phyloP scores from a whole-genome alignment of 2,329 filamentous ascomycete genomes.

The Penicillium palitans region DNA sequence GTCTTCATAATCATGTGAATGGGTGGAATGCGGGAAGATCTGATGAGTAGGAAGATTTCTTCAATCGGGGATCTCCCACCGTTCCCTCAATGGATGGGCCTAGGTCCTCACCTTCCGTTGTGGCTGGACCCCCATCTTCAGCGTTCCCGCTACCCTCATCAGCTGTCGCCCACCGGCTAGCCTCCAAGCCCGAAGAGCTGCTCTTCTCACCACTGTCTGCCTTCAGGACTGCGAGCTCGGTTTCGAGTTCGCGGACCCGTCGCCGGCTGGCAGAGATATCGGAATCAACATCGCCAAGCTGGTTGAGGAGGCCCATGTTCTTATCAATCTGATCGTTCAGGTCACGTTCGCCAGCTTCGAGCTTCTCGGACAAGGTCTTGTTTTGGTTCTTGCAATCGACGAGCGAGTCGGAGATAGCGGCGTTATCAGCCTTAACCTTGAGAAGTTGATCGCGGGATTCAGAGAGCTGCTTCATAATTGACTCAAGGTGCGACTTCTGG shows the following conservation, averaged over 20 bases:
- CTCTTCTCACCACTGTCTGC: constrained; percentile 33
- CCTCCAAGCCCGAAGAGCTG: constrained; percentile 34
- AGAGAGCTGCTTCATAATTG: constrained; percentile 56
- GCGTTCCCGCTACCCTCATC: constrained; percentile 31
- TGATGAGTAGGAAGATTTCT: constrained; percentile 32
- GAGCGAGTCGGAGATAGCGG: constrained; percentile 33
- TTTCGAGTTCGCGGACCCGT: constrained; percentile 42
- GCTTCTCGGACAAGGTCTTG: constrained; percentile 35
- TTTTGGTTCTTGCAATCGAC: constrained; percentile 33
- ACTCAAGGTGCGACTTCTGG: constrained; percentile 65
- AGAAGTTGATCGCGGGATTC: constrained; percentile 37
- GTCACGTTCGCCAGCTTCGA: constrained; percentile 37
- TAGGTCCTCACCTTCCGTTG: constrained; percentile 49
- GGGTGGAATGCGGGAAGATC: constrained; percentile 34
- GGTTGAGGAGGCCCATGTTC: constrained; percentile 43
- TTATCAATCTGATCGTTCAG: constrained; percentile 44
- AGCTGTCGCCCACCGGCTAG: constrained; percentile 45
- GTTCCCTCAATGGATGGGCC: constrained; percentile 51
- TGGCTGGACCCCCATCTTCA: constrained; percentile 38
- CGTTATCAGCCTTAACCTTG: constrained; percentile 34
- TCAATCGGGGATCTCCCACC: constrained; percentile 47
- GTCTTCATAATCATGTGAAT: constrained; percentile 32
- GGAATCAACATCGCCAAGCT: constrained; percentile 42
- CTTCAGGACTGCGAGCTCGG: constrained; percentile 40
- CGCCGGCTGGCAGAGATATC: constrained; percentile 38